These are phyloP conservation scores for Termitomyces sp. DNA, from an alignment of 768 basidiomycete species.

Conservation along the genomic window DNA sequence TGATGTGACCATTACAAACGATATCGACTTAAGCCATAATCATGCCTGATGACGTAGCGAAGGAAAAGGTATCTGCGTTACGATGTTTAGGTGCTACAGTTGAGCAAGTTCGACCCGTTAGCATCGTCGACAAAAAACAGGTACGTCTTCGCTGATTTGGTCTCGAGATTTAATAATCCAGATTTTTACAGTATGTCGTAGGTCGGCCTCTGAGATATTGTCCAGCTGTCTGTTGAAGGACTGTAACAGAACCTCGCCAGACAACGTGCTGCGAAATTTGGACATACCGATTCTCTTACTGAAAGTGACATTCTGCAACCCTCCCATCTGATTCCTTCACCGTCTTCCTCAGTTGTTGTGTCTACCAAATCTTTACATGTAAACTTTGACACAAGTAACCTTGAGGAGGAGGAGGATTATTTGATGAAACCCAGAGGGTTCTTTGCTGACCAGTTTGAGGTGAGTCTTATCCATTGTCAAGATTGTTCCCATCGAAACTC, in stretches of 20 bases:
- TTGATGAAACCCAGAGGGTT: slow-evolving; percentile 64
- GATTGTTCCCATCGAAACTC: background rate
- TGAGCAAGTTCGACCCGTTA: slow-evolving; percentile 85
- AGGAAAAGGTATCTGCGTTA: slow-evolving; percentile 86
- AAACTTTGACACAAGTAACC: slow-evolving; percentile 29
- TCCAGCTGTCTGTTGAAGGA: background rate
- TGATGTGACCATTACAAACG: background rate
- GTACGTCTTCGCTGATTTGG: slow-evolving; percentile 28
- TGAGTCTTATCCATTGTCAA: slow-evolving; percentile 7
- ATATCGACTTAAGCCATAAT: slow-evolving; percentile 57
- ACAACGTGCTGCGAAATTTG: slow-evolving; percentile 72
- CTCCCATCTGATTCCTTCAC: slow-evolving; percentile 31
- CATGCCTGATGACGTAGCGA: slow-evolving; percentile 84
- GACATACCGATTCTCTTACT: slow-evolving; percentile 31
- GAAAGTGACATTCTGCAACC: slow-evolving; percentile 12
- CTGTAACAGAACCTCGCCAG: slow-evolving; percentile 75
- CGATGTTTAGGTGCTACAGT: slow-evolving; percentile 84
- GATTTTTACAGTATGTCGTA: slow-evolving; percentile 52
- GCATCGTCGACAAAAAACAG: slow-evolving; percentile 96
- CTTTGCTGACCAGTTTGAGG: slow-evolving; percentile 97
- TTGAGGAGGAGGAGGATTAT: slow-evolving; percentile 35
- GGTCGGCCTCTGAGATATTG: slow-evolving; percentile 19
- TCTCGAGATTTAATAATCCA: background rate
- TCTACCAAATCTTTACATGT: slow-evolving; percentile 40
- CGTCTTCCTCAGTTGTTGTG: slow-evolving; percentile 46